phyloP scores from a whole-genome alignment of 352 stramenopile species.

The Phytophthora foliorum region DNA sequence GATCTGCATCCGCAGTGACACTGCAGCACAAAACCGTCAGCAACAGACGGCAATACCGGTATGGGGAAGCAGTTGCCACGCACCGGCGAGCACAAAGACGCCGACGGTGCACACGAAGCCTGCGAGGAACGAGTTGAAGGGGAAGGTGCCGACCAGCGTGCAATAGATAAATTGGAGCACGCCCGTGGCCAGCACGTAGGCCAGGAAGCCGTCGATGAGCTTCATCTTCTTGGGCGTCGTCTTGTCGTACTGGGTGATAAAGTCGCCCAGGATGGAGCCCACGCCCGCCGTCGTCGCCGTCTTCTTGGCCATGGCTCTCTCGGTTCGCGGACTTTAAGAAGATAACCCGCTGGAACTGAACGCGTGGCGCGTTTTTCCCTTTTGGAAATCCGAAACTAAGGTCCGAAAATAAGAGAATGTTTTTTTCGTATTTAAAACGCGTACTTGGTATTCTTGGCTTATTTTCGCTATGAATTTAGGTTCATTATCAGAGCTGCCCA shows the following conservation, averaged over 20 bases:
- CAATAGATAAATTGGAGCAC: slow-evolving; percentile 95
- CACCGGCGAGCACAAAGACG: slow-evolving; percentile 91
- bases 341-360: background rate
- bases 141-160: slow-evolving; percentile 90
- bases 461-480: too few species aligned
- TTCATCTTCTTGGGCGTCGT: slow-evolving; percentile 91
- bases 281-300: slow-evolving; percentile 46
- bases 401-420: too few species aligned
- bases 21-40: slow-evolving; percentile 35
- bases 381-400: too few species aligned
- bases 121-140: slow-evolving; percentile 94
- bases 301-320: slow-evolving; percentile 40
- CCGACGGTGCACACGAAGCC: slow-evolving; percentile 92
- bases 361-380: too few species aligned
- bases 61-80: too few species aligned
- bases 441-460: too few species aligned
- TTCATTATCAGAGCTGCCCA: too few species aligned
- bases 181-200: slow-evolving; percentile 89
- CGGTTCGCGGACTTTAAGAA: background rate
- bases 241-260: slow-evolving; percentile 83
- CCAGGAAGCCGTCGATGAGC: slow-evolving; percentile 92
- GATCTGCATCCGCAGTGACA: slow-evolving; percentile 93
- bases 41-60: too few species aligned
- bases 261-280: slow-evolving; percentile 69
- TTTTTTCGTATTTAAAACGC: too few species aligned